Evolutionary conservation across 768 basidiomycete species (phyloP).

Genomic region (Saitozyma podzolica): DNA sequence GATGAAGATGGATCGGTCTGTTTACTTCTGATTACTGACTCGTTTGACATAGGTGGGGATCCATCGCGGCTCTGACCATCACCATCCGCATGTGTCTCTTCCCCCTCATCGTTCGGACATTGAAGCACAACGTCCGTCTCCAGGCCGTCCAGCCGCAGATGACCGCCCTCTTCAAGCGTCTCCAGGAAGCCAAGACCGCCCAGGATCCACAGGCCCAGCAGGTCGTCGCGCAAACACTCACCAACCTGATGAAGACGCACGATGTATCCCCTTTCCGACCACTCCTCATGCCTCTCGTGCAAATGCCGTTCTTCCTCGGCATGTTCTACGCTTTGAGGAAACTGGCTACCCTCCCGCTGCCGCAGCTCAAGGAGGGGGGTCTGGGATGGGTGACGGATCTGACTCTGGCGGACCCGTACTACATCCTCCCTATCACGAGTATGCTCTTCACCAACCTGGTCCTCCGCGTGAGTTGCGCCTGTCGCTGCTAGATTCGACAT

Average conservation of each 20-base stretch:
- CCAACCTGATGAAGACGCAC: constrained; percentile 63
- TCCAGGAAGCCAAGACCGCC: constrained; percentile 55
- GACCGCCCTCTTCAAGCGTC: constrained; percentile 60
- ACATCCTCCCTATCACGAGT: constrained; percentile 65
- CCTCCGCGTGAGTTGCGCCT: constrained; percentile 61
- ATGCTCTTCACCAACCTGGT: constrained; percentile 68
- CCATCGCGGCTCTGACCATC: constrained; percentile 45
- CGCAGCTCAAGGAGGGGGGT: constrained; percentile 75
- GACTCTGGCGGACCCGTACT: constrained; percentile 73
- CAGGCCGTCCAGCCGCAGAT: constrained; percentile 64
- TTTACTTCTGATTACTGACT: no score
- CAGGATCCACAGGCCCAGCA: constrained; percentile 57
- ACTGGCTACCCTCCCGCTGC: constrained; percentile 70
- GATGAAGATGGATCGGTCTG: not conserved
- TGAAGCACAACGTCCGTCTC: constrained; percentile 72
- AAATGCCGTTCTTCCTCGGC: constrained; percentile 73
- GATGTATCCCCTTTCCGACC: constrained; percentile 65
- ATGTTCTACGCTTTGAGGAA: constrained; percentile 78
- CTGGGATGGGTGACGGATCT: constrained; percentile 72
- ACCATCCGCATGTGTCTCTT: constrained; percentile 53
- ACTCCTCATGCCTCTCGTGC: constrained; percentile 64
- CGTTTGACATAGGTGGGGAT: constrained; percentile 39
- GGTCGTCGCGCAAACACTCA: constrained; percentile 57
- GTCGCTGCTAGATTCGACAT: no score
- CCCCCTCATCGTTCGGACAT: constrained; percentile 58